phyloP scores from a whole-genome alignment of 768 basidiomycete species.

The Boletus huronensis region DNA sequence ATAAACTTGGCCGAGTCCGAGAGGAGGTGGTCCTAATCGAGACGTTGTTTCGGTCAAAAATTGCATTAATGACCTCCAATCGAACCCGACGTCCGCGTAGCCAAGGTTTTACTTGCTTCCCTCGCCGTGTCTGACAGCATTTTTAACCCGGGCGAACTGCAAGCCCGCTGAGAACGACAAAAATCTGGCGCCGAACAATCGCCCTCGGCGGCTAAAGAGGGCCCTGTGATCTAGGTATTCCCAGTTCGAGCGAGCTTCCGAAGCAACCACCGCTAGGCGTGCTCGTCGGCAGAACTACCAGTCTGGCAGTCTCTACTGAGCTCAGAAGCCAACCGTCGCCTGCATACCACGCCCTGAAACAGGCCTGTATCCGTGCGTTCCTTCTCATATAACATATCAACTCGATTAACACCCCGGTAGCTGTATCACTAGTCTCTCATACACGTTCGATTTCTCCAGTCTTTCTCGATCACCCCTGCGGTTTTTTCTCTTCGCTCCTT shows the following conservation, averaged over 20 bases:
- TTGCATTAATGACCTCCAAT: too few species aligned
- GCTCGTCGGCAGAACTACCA: constrained; percentile 1
- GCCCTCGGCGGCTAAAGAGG: constrained; percentile 7
- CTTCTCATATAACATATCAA: background rate
- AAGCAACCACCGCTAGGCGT: constrained; percentile 9
- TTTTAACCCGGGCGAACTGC: background rate
- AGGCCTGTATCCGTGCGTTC: constrained; percentile 12
- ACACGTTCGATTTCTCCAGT: background rate
- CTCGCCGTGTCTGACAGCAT: background rate
- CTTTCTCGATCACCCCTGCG: background rate
- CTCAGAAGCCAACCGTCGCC: constrained; percentile 2
- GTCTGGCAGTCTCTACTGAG: background rate
- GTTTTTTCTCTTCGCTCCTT: background rate
- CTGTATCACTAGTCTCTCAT: constrained; percentile 8
- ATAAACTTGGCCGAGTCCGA: too few species aligned
- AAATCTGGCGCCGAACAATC: background rate
- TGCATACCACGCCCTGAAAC: constrained; percentile 8
- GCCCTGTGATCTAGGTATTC: constrained; percentile 5
- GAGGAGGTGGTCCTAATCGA: too few species aligned
- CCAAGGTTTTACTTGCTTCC: background rate
- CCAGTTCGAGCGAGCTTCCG: constrained; percentile 11
- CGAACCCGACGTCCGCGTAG: background rate
- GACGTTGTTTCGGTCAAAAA: too few species aligned
- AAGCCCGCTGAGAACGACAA: background rate
- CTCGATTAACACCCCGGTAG: constrained; percentile 1